Evolutionary conservation across 805 yeast species (phyloP).

Genomic region (Torulaspora microellipsoides): DNA sequence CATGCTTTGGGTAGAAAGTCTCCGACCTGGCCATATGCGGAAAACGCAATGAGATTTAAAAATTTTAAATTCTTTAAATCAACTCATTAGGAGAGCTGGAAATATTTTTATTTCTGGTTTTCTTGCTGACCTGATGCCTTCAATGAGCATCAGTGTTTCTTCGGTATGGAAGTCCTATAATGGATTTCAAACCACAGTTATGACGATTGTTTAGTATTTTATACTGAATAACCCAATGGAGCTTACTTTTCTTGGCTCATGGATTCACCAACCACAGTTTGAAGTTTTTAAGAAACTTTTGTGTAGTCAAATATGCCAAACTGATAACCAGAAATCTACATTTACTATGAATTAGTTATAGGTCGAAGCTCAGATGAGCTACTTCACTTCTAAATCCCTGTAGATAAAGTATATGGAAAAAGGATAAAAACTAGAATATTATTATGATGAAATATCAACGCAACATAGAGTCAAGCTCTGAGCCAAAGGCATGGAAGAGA

Average conservation of each 20-base stretch:
- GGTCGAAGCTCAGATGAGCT: constrained; percentile 1
- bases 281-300: constrained; percentile 32
- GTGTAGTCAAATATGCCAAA: constrained; percentile 70
- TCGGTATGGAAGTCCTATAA: constrained; percentile 56
- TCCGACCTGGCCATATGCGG: constrained; percentile 70
- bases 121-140: constrained; percentile 20
- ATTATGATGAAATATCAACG: constrained; percentile 69
- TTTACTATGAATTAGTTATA: no score
- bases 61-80: constrained; percentile 35
- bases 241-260: constrained; percentile 69
- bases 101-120: constrained; percentile 2
- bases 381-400: no score
- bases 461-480: constrained; percentile 93
- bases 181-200: constrained; percentile 66
- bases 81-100: constrained; percentile 32
- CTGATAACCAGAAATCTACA: constrained; percentile 25
- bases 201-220: constrained; percentile 51
- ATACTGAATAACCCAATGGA: constrained; percentile 65
- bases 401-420: no score
- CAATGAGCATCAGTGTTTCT: constrained; percentile 26
- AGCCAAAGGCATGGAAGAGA: constrained; percentile 63
- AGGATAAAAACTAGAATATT: constrained; percentile 6
- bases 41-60: constrained; percentile 48
- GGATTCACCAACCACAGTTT: constrained; percentile 43
- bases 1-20: constrained; percentile 79